Conservation (phyloP, 2,329 filamentous ascomycete species). For the Verticillium nonalfalfae region DNA sequence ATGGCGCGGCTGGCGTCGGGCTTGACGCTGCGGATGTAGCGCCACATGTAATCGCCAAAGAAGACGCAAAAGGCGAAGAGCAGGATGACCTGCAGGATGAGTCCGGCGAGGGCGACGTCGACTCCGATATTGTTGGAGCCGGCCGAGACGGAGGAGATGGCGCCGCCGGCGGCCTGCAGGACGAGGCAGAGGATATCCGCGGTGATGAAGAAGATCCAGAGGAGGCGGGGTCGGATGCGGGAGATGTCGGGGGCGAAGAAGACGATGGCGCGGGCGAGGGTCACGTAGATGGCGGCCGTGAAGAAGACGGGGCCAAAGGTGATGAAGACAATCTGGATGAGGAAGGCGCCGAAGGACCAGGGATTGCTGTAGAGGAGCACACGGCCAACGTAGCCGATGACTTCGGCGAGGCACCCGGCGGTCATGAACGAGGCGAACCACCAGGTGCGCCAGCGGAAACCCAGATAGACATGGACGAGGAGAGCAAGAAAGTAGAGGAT, state of each 20-base stretch:
- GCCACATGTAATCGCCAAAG: slow-evolving; percentile 40
- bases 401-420: slow-evolving; percentile 48
- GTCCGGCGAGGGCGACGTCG: slow-evolving; percentile 37
- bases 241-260: slow-evolving; percentile 28
- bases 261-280: slow-evolving; percentile 39
- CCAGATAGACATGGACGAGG: slow-evolving; percentile 36
- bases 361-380: slow-evolving; percentile 51
- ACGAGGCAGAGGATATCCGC: slow-evolving; percentile 48
- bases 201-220: slow-evolving; percentile 39
- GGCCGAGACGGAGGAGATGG: slow-evolving; percentile 35
- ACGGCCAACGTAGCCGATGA: slow-evolving; percentile 57
- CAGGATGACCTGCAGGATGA: slow-evolving; percentile 51
- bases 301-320: slow-evolving; percentile 42
- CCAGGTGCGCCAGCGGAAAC: slow-evolving; percentile 38
- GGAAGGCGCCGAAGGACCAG: slow-evolving; percentile 52
- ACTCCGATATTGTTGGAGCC: slow-evolving; percentile 37
- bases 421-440: slow-evolving; percentile 46
- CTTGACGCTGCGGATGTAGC: slow-evolving; percentile 21
- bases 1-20: slow-evolving; percentile 12
- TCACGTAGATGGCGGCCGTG: slow-evolving; percentile 61
- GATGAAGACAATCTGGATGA: slow-evolving; percentile 60
- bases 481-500: slow-evolving; percentile 39
- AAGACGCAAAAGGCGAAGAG: slow-evolving; percentile 43
- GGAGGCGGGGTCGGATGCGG: slow-evolving; percentile 33
- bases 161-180: slow-evolving; percentile 50